Percentiles rank a stretch among this genome's conserved stretches.
These are phyloP conservation scores for Pelargonium cotyledonis DNA, from an alignment of 441 rosid species.

Conservation along the genomic window DNA sequence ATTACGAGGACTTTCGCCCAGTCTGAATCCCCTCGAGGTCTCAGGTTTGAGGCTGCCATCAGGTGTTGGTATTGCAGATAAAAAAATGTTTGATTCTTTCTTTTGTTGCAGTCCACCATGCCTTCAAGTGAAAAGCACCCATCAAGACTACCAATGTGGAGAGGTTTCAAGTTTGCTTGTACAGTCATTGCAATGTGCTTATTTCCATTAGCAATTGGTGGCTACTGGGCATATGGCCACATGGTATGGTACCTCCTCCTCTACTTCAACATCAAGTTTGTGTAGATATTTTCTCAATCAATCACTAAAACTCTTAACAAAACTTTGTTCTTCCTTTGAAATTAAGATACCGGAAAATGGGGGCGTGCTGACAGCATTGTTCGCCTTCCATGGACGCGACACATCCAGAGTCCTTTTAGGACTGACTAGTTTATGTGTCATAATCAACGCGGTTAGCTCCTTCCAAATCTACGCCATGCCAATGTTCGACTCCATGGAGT, in stretches of 20 bases:
- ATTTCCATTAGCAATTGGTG: conserved; percentile 85
- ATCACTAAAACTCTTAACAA: not conserved
- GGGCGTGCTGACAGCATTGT: conserved; percentile 78
- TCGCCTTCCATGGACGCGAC: conserved; percentile 78
- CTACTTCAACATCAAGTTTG: not conserved
- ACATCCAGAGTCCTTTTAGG: conserved; percentile 82
- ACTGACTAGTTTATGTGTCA: conserved; percentile 71
- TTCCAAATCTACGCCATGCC: conserved; percentile 98
- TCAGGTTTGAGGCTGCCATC: too few relatives aligned
- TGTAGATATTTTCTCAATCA: not conserved
- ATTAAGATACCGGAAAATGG: conserved; percentile 80
- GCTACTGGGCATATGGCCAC: conserved; percentile 92
- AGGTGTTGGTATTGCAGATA: too few relatives aligned
- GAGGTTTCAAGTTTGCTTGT: conserved; percentile 84
- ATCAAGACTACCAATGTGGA: conserved; percentile 97
- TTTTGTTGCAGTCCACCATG: conserved; percentile 69
- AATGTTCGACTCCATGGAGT: conserved; percentile 87
- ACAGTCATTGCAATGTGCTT: conserved; percentile 79
- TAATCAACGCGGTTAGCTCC: conserved; percentile 80
- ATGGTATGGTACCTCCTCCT: conserved; percentile 21
- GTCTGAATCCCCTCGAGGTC: too few relatives aligned
- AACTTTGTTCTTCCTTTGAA: not conserved
- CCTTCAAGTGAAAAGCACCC: conserved; percentile 94
- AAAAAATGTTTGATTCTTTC: not conserved
- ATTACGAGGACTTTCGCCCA: too few relatives aligned